Conservation (phyloP, 2,329 filamentous ascomycete genomes). For the Apiospora phragmitis region DNA sequence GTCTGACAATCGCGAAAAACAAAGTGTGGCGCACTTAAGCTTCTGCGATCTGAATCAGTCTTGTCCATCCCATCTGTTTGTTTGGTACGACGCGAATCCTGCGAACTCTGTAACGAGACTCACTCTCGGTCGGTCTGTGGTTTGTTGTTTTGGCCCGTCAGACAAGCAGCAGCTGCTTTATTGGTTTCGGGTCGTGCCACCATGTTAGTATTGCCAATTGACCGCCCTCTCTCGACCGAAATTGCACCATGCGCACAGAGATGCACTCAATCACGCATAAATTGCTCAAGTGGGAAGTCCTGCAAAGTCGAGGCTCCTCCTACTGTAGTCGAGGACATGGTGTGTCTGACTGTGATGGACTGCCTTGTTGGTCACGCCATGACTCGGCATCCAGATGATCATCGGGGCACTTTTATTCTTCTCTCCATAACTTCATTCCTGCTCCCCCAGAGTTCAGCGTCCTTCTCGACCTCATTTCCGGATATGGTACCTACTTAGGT, state of each 20-base stretch:
- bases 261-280: neutral
- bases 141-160: neutral
- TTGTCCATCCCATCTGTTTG: conserved; percentile 1
- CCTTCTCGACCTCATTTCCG: neutral
- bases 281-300: neutral
- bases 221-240: neutral
- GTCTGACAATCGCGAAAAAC: conserved; percentile 4
- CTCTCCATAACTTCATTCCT: neutral
- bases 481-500: neutral
- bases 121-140: too few species aligned
- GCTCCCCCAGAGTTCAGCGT: neutral
- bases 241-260: neutral
- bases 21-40: conserved; percentile 14
- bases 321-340: neutral
- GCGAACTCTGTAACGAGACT: neutral
- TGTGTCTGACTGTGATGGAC: neutral
- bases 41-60: conserved; percentile 3
- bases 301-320: neutral
- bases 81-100: neutral
- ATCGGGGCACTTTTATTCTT: neutral
- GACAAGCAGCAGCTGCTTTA: neutral
- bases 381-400: neutral
- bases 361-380: neutral
- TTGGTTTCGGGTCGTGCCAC: neutral
- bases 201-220: neutral